These are phyloP conservation scores for Triticum urartu DNA, from an alignment of 176 grass and related monocot species.

Conservation along the genomic window DNA sequence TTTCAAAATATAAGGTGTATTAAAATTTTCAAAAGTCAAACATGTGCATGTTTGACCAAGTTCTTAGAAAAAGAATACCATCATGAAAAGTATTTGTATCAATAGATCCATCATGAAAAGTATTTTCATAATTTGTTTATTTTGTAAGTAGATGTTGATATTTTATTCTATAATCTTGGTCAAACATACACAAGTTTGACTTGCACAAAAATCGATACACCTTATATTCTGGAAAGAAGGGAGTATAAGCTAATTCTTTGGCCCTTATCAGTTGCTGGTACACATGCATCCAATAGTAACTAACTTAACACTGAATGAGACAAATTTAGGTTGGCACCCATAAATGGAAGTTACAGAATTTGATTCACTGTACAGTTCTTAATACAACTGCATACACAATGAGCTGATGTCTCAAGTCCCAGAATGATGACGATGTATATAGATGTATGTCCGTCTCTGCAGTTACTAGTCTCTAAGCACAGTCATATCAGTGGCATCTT, in stretches of 20 bases:
- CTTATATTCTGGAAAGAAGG: too few species aligned
- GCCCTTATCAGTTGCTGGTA: neutral
- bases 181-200: too few species aligned
- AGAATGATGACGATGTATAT: constrained; percentile 8
- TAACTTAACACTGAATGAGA: neutral
- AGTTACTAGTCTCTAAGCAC: constrained; percentile 8
- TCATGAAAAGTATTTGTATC: too few species aligned
- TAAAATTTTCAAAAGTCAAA: too few species aligned
- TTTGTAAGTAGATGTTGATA: too few species aligned
- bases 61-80: too few species aligned
- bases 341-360: constrained; percentile 1
- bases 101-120: too few species aligned
- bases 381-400: constrained; percentile 6
- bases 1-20: too few species aligned
- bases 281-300: constrained; percentile 22
- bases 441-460: neutral
- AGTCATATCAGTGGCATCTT: constrained; percentile 9
- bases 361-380: neutral
- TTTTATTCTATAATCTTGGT: too few species aligned
- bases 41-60: too few species aligned
- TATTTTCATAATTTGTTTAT: too few species aligned
- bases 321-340: neutral
- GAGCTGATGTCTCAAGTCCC: constrained; percentile 1
- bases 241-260: neutral
- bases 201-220: too few species aligned